A percentile compares a stretch with the other conserved stretches of the same genome.
Conservation (phyloP, 495 filamentous ascomycete genomes). For the Tuber indicum region DNA sequence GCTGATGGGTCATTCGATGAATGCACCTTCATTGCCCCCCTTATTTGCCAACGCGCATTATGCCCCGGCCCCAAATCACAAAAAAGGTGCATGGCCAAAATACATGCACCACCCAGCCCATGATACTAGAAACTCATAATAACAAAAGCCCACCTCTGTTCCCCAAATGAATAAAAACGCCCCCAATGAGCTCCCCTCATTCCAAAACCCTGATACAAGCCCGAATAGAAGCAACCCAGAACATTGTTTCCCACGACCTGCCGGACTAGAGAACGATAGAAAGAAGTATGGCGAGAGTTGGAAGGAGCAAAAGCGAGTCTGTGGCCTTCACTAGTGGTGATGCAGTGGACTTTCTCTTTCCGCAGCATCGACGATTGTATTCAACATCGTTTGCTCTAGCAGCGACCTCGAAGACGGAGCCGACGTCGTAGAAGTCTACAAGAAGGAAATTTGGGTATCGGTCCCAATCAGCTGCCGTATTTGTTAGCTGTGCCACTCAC, state of each 20-base stretch:
- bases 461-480: constrained; percentile 52
- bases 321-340: constrained; percentile 2
- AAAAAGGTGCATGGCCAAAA: not conserved
- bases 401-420: constrained; percentile 88
- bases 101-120: not conserved
- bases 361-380: constrained; percentile 23
- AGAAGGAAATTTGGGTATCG: constrained; percentile 78
- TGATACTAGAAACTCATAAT: not conserved
- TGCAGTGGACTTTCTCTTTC: constrained; percentile 44
- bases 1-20: too few relatives aligned
- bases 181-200: not conserved
- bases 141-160: not conserved
- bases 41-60: not conserved
- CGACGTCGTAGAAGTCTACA: constrained; percentile 62
- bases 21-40: too few relatives aligned
- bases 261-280: not conserved
- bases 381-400: constrained; percentile 73
- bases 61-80: not conserved
- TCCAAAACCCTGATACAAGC: not conserved
- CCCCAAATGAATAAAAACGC: not conserved
- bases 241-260: not conserved
- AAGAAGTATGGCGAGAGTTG: not conserved
- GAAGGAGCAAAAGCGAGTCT: not conserved
- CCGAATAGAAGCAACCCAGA: not conserved
- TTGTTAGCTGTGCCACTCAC: constrained; percentile 6